Base-by-base conservation (phyloP, 148 eudicot species). In the Chenopodium berlandieri region DNA sequence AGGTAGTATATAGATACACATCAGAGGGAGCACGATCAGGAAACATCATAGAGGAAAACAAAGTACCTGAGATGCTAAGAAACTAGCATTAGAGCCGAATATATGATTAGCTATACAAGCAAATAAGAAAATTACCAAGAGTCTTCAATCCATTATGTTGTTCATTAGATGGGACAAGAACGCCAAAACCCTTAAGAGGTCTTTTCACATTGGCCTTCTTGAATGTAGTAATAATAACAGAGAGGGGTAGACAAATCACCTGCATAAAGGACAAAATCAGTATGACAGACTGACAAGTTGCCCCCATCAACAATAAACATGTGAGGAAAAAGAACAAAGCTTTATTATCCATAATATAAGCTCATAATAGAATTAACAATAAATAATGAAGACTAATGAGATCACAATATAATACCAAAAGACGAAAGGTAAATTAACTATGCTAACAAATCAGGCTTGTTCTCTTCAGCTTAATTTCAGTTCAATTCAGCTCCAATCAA, bases 141-240 rank as follows among this genome's bases (percentile, higher is more conserved):
- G 94, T 94, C 88, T 87, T 92, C 82, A 96, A 83, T 75, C 98
- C 99, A 82, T 92, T 88, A 71, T 91, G 82, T 81, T 92, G 93
- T 90, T 96, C 98, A 79, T 91, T 91, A 50, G 99, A 85, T 71
- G 99, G 98, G 83, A 96, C 81, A 77, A 96, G 98, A 81, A 96
- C 98, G 78, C 99, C 99, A 83, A 96, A 96, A 76, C 99, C 99
- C 86, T 94, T 92, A 63, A 96, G 98, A 32, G 99, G 98, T 80
- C 88, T 89, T 87, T 84, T 91, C 70, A 96, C 98, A 78, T 83
- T 84, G 80, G 84, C 88, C 82, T 94, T 91, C 87, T 91, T 89
- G 82, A 96, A 96, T 78, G 99, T 88, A 34, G 99, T 92, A 77
- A 92, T 86, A 67, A 96, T 75, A 84, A 96, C 94, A 56, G 99